A percentile compares a stretch with the other conserved stretches of the same genome.
phyloP scores from a whole-genome alignment of 192 early-diverging fungal species.

The Anaeromyces robustus region DNA sequence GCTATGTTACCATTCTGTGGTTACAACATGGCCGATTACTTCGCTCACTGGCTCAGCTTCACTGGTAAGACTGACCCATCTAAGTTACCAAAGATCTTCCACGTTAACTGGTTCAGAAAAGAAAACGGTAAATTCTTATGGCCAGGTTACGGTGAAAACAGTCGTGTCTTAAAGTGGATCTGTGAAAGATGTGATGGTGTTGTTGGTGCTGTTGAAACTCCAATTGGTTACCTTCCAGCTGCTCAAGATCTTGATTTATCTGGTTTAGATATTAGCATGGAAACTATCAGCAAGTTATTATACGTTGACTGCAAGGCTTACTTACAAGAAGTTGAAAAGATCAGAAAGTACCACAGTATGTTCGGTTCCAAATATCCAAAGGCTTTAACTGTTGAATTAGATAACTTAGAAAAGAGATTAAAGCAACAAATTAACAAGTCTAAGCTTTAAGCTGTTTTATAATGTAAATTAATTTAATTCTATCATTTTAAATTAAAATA shows the following conservation, averaged over 20 bases:
- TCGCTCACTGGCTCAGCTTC: slow-evolving; percentile 7
- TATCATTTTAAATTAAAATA: too few species aligned
- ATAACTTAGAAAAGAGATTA: not conserved
- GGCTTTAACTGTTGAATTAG: not conserved
- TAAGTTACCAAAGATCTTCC: slow-evolving; percentile 9
- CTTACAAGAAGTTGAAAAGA: not conserved
- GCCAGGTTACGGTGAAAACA: slow-evolving; percentile 13
- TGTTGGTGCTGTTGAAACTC: slow-evolving; percentile 5
- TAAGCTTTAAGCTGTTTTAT: not conserved
- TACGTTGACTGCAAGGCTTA: not conserved
- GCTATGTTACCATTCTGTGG: slow-evolving; percentile 13
- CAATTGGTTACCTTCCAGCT: slow-evolving; percentile 7
- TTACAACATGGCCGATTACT: slow-evolving; percentile 14
- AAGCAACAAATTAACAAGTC: not conserved
- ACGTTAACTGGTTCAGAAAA: slow-evolving; percentile 9
- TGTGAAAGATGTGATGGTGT: slow-evolving; percentile 2
- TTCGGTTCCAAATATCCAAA: not conserved
- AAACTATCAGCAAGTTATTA: not conserved
- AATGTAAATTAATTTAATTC: not conserved
- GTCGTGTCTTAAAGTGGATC: slow-evolving; percentile 9
- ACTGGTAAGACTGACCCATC: slow-evolving; percentile 2
- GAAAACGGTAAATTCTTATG: slow-evolving; percentile 6
- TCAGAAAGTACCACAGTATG: not conserved
- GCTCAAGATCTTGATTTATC: slow-evolving; percentile 6
- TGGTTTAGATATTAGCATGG: not conserved